Evolutionary conservation across 306 rosid genomes (phyloP).

Genomic region (Lablab purpureus): DNA sequence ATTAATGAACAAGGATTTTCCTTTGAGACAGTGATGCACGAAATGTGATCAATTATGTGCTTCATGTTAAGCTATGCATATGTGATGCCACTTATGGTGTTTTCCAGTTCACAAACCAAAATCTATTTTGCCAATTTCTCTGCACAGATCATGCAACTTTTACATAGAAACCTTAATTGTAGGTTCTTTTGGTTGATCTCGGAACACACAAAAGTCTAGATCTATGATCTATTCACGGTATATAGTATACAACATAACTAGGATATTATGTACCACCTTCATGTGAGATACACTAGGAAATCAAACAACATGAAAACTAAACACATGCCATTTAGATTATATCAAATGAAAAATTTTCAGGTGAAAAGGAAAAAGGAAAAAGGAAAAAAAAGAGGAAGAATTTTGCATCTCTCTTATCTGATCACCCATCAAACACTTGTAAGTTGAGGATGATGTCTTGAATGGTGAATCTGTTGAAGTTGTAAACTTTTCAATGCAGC

Average conservation of each 20-base stretch:
- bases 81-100: not conserved
- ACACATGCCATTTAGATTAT: slow-evolving; percentile 27
- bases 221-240: slow-evolving; percentile 16
- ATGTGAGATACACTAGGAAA: slow-evolving; percentile 3
- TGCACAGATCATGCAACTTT: slow-evolving; percentile 8
- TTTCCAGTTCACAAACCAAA: slow-evolving; percentile 25
- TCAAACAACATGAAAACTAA: slow-evolving; percentile 29
- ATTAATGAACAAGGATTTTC: not conserved
- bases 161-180: not conserved
- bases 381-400: not conserved
- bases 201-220: slow-evolving; percentile 8
- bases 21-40: slow-evolving; percentile 16
- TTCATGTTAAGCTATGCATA: not conserved
- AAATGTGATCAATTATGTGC: not conserved
- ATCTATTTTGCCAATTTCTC: slow-evolving; percentile 8
- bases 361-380: not conserved
- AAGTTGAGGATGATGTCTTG: slow-evolving; percentile 55
- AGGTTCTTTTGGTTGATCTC: slow-evolving; percentile 1
- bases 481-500: slow-evolving; percentile 58
- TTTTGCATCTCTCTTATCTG: slow-evolving; percentile 16
- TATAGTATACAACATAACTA: slow-evolving; percentile 2
- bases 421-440: slow-evolving; percentile 60
- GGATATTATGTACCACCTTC: slow-evolving; percentile 4
- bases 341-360: not conserved
- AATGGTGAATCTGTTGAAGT: slow-evolving; percentile 62